Conservation (phyloP, 495 filamentous ascomycete genomes). For the Daldinia concentrica region DNA sequence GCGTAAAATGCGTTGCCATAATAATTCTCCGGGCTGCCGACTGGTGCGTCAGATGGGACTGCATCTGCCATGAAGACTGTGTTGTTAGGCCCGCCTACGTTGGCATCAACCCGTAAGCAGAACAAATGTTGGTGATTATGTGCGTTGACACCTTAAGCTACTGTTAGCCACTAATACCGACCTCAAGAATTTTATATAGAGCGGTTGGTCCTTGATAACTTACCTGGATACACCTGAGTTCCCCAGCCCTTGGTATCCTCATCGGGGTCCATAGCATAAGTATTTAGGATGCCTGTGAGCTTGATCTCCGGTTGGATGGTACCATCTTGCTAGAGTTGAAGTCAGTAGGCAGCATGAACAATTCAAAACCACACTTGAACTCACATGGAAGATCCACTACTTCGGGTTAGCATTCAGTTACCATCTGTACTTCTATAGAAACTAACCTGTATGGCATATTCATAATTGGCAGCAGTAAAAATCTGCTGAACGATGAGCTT, state of each 20-base stretch:
- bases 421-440: no score
- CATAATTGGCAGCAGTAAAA: conserved; percentile 97
- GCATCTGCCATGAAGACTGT: conserved; percentile 88
- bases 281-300: conserved; percentile 94
- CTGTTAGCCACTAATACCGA: not conserved
- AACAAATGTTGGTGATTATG: conserved; percentile 97
- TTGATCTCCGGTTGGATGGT: conserved; percentile 95
- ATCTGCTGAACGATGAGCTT: conserved; percentile 92
- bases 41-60: conserved; percentile 68
- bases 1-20: conserved; percentile 96
- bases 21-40: conserved; percentile 82
- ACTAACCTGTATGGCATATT: conserved; percentile 74
- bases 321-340: conserved; percentile 70
- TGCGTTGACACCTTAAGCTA: conserved; percentile 56
- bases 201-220: conserved; percentile 61
- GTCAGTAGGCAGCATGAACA: conserved; percentile 18
- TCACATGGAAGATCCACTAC: conserved; percentile 86
- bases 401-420: conserved; percentile 44
- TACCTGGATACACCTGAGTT: conserved; percentile 90
- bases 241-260: conserved; percentile 92
- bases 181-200: not conserved
- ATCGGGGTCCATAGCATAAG: conserved; percentile 82
- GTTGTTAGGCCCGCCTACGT: conserved; percentile 87
- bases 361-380: not conserved
- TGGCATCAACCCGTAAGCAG: conserved; percentile 88